These are phyloP conservation scores for Yamadazyma sp. DNA, from an alignment of 805 yeast genomes.

Conservation along the genomic window DNA sequence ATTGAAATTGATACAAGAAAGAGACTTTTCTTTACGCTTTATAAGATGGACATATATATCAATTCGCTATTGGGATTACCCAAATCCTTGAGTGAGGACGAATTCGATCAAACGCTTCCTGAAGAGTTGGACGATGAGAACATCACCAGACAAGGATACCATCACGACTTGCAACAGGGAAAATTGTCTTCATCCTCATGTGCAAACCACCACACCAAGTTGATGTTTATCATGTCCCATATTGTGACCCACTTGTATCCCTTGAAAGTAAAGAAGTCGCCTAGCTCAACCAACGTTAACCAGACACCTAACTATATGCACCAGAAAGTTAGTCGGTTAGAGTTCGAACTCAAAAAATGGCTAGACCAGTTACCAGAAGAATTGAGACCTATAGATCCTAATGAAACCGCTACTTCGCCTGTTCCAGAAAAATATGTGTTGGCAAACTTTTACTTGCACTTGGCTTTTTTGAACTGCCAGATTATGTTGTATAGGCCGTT, in stretches of 20 bases:
- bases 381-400: slow-evolving; percentile 70
- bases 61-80: slow-evolving; percentile 88
- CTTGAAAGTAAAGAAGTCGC: slow-evolving; percentile 44
- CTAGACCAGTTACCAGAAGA: slow-evolving; percentile 66
- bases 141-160: slow-evolving; percentile 65
- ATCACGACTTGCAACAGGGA: slow-evolving; percentile 46
- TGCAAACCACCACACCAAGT: slow-evolving; percentile 80
- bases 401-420: slow-evolving; percentile 18
- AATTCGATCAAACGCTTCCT: slow-evolving; percentile 86
- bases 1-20: slow-evolving; percentile 82
- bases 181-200: slow-evolving; percentile 70
- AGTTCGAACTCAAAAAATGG: slow-evolving; percentile 71
- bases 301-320: slow-evolving; percentile 38
- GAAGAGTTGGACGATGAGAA: slow-evolving; percentile 83
- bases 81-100: slow-evolving; percentile 69
- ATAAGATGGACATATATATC: slow-evolving; percentile 87
- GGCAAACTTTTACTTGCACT: slow-evolving; percentile 72
- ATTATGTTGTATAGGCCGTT: slow-evolving; percentile 84
- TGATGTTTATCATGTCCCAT: slow-evolving; percentile 68
- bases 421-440: slow-evolving; percentile 58
- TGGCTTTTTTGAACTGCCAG: slow-evolving; percentile 74
- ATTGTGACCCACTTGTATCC: slow-evolving; percentile 77
- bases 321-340: slow-evolving; percentile 57
- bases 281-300: slow-evolving; percentile 11
- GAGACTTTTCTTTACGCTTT: slow-evolving; percentile 84